Evolutionary conservation across 2,329 filamentous ascomycete species (phyloP), one percentile per base, ranked within the genome.

Genomic region (Hansfordia pulvinata): DNA sequence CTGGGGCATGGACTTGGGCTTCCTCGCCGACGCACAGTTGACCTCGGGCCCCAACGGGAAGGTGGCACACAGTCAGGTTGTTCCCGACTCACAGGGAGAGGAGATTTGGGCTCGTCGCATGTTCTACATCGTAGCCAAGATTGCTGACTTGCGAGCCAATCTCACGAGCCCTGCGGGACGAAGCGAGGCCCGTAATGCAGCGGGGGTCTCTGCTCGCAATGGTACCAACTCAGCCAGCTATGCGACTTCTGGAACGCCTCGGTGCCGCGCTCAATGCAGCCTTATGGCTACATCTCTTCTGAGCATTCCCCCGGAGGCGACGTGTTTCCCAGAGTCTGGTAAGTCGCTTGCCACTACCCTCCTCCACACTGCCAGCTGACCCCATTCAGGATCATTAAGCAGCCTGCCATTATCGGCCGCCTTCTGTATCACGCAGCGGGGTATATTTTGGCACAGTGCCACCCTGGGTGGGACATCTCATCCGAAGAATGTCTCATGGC

Each of bases 401-500:
- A 81, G 30, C 69, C 81, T 4, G 81, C 83, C 3, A 76, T 90
- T 17, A 69, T 93, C 15, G 83, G 81, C 4, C 72, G 83, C 24
- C 62, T 94, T 7, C 85, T 93, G 48, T 94, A 92, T 46, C 86
- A 94, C 46, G 90, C 82, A 0, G 76, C 81, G 13, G 77, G 88
- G 54, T 78, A 81, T 35, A 56, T 94, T 18, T 65, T 94, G 5
- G 72, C 80, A 4, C 81, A 88, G 38, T 76, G 76, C 13, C n/a
- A n/a, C n/a, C n/a, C n/a, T n/a, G n/a, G n/a, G n/a, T n/a, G n/a
- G n/a, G n/a, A n/a, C n/a, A n/a, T n/a, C n/a, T n/a, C n/a, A n/a
- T n/a, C n/a, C n/a, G n/a, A n/a, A n/a, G n/a, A n/a, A n/a, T n/a
- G n/a, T n/a, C n/a, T n/a, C n/a, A n/a, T n/a, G 4, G 64, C 80